Percentiles rank a stretch among this genome's conserved stretches.
These are phyloP conservation scores for Hypomontagnella submonticulosa DNA, from an alignment of 495 filamentous ascomycete species.

Conservation along the genomic window DNA sequence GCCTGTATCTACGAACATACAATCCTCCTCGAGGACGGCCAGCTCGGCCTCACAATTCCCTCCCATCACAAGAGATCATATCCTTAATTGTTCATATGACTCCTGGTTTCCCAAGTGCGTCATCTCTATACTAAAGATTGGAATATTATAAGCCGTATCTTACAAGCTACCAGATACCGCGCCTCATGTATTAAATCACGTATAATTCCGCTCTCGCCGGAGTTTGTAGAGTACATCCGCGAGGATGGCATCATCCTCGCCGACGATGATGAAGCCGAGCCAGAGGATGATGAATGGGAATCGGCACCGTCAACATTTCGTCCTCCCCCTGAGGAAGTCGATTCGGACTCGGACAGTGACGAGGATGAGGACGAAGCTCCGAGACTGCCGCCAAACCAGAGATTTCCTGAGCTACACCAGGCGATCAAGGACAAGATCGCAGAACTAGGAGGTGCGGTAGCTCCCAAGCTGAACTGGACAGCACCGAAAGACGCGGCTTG, in stretches of 20 bases:
- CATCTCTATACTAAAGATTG: constrained; percentile 1
- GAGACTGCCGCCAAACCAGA: constrained; percentile 54
- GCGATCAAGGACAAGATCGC: constrained; percentile 78
- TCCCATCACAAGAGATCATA: constrained; percentile 83
- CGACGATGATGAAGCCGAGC: constrained; percentile 57
- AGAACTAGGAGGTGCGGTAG: constrained; percentile 81
- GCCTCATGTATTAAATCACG: constrained; percentile 83
- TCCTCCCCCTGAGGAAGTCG: constrained; percentile 49
- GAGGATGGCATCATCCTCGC: constrained; percentile 94
- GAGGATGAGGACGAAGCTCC: constrained; percentile 49
- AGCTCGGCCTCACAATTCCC: constrained; percentile 68
- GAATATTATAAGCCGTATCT: constrained; percentile 10
- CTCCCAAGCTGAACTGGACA: constrained; percentile 97
- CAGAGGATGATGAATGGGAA: constrained; percentile 62
- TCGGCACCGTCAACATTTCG: constrained; percentile 46
- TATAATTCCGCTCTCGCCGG: constrained; percentile 75
- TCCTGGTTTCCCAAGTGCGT: constrained; percentile 83
- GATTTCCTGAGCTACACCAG: constrained; percentile 76
- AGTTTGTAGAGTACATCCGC: constrained; percentile 87
- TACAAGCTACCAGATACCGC: constrained; percentile 68
- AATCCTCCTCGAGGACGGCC: constrained; percentile 27
- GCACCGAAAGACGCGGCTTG: constrained; percentile 96
- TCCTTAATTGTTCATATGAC: constrained; percentile 93
- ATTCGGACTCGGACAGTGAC: constrained; percentile 54
- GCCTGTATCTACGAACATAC: constrained; percentile 40